Conservation (phyloP, 2,329 filamentous ascomycete species). For the Claviceps pazoutovae region DNA sequence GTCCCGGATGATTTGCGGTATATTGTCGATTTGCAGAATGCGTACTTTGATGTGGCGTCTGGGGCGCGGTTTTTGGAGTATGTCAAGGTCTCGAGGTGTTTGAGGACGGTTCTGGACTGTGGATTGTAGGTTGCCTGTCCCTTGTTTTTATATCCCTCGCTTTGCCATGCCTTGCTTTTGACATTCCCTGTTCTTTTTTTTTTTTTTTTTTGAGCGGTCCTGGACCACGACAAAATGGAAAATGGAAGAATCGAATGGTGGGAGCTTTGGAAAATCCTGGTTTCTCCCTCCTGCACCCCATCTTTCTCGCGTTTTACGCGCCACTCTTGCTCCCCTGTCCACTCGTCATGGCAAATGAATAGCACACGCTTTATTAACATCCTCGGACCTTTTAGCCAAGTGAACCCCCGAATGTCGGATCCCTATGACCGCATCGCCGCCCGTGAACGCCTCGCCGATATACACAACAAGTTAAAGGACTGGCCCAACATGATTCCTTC, state of each 20-base stretch:
- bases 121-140: constrained; percentile 16
- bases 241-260: too few relatives aligned
- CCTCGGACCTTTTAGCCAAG: constrained; percentile 11
- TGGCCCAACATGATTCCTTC: constrained; percentile 24
- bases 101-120: constrained; percentile 20
- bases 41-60: constrained; percentile 18
- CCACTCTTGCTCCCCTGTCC: too few relatives aligned
- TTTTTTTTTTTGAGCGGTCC: background rate
- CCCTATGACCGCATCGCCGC: constrained; percentile 8
- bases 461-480: constrained; percentile 18
- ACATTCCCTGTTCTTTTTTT: background rate
- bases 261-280: background rate
- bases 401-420: constrained; percentile 9
- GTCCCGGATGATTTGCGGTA: constrained; percentile 20
- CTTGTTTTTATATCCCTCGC: background rate
- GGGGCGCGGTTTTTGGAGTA: constrained; percentile 25
- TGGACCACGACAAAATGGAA: background rate
- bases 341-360: background rate
- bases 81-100: constrained; percentile 17
- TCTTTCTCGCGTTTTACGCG: too few relatives aligned
- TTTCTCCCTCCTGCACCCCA: background rate
- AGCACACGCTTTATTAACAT: constrained; percentile 3
- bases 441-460: constrained; percentile 11
- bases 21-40: constrained; percentile 21
- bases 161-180: background rate